These are phyloP conservation scores for Monascus purpureus DNA, from an alignment of 495 filamentous ascomycete genomes.

Conservation along the genomic window DNA sequence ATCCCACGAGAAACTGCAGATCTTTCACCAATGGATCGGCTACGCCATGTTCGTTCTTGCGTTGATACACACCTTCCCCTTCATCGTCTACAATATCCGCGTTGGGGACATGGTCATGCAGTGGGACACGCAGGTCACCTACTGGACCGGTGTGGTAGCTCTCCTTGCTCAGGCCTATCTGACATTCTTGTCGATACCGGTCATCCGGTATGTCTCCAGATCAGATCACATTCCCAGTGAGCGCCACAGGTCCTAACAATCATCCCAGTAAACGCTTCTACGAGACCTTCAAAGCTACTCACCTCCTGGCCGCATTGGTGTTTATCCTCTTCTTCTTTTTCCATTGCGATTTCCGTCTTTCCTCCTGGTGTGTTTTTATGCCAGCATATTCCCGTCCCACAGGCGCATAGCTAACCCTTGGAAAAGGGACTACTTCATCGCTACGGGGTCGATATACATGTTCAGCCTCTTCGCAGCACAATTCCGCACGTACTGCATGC, in stretches of 20 bases:
- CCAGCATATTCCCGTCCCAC: background rate
- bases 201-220: conserved; percentile 26
- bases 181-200: conserved; percentile 34
- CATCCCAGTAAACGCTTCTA: conserved; percentile 35
- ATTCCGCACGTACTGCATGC: conserved; percentile 29
- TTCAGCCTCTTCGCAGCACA: conserved; percentile 25
- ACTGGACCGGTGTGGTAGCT: conserved; percentile 42
- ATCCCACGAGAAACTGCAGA: conserved; percentile 36
- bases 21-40: conserved; percentile 38
- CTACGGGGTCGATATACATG: conserved; percentile 35
- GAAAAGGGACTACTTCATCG: conserved; percentile 46
- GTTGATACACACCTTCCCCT: conserved; percentile 43
- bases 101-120: conserved; percentile 34
- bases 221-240: background rate
- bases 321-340: conserved; percentile 45
- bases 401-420: conserved; percentile 2
- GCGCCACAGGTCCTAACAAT: conserved; percentile 1
- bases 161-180: conserved; percentile 41
- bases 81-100: conserved; percentile 37
- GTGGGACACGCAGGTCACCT: conserved; percentile 31
- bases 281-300: conserved; percentile 45
- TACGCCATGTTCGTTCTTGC: conserved; percentile 41
- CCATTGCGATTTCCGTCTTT: conserved; percentile 42
- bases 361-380: conserved; percentile 31
- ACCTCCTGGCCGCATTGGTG: conserved; percentile 35